Evolutionary conservation across 2,329 filamentous ascomycete species (phyloP).

Genomic region (Penicillium sp.): DNA sequence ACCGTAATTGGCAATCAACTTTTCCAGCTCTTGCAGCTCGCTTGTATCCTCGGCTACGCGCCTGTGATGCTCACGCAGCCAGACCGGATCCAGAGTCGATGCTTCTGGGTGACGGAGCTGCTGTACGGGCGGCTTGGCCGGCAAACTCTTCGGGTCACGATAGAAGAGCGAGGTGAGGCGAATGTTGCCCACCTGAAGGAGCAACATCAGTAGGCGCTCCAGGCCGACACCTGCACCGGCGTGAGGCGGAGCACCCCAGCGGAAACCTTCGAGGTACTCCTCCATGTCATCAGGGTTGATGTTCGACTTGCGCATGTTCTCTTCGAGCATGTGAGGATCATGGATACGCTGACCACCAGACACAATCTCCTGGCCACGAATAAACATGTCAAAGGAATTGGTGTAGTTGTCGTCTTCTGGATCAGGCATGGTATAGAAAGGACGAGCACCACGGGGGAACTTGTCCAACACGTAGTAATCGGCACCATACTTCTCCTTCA

Average conservation of each 20-base stretch:
- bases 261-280: constrained; percentile 85
- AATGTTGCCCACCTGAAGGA: constrained; percentile 85
- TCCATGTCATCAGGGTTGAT: constrained; percentile 81
- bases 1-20: constrained; percentile 92
- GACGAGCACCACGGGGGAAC: constrained; percentile 78
- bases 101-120: constrained; percentile 82
- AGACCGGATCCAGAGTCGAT: constrained; percentile 71
- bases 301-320: constrained; percentile 72
- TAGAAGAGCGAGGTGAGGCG: constrained; percentile 83
- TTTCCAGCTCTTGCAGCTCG: constrained; percentile 71
- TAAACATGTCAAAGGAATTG: constrained; percentile 93
- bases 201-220: constrained; percentile 81
- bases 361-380: constrained; percentile 88
- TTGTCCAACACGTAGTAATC: constrained; percentile 96
- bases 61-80: constrained; percentile 46
- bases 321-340: constrained; percentile 68
- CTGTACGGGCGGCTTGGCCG: constrained; percentile 60
- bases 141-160: constrained; percentile 83
- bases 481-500: constrained; percentile 81
- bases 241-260: constrained; percentile 84
- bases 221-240: constrained; percentile 87
- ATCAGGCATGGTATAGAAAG: constrained; percentile 90
- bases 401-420: constrained; percentile 69
- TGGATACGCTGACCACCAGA: constrained; percentile 93
- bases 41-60: constrained; percentile 46